Base-by-base conservation (phyloP, 805 yeast genomes). In the Brettanomyces sp. region DNA sequence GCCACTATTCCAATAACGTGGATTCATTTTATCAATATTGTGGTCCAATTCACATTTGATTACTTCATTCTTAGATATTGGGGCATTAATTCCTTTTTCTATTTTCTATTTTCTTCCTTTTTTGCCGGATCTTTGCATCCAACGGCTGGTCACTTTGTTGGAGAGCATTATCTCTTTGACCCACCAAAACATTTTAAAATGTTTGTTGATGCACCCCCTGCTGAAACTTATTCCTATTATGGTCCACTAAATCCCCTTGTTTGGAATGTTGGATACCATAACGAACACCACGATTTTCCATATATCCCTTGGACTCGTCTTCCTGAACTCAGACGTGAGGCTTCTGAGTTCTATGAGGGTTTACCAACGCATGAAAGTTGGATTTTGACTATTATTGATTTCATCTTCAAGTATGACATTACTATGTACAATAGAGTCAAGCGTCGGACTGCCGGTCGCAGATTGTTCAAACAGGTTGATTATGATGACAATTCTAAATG, bases 251-350 rank as follows among this genome's bases (percentile, higher is more conserved):
- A 89, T 58, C 48, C 72, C 36, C 66, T 90, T 52, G 86, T 93
- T 1, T 89, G 95, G 91, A 89, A 89, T 56, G 96, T 88, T 7
- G 97, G 97, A 2, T 79, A 86, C 60, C 97, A 89, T 64, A 88
- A 85, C 57, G 97, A 89, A 64, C 97, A 89, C 63, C 97, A 89
- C 60, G 97, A 89, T 66, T 89, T 89, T 72, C 97, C 97, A 1
- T 89, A 81, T 60, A 75, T 89, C 55, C 91, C 96, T 1, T 89
- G 97, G 97, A 76, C 93, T 0, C 77, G 79, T 50, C 67, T 89
- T 42, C 85, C 85, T 34, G 66, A 73, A 45, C 66, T 89, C 36
- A 72, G 82, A 46, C 59, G 64, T 41, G 75, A 85, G 32, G 96
- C 96, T 3, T 60, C 72, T 22, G 97, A 89, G 56, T 89, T 85